Conservation (phyloP, 148 eudicot species). For the Persicaria maculosa region DNA sequence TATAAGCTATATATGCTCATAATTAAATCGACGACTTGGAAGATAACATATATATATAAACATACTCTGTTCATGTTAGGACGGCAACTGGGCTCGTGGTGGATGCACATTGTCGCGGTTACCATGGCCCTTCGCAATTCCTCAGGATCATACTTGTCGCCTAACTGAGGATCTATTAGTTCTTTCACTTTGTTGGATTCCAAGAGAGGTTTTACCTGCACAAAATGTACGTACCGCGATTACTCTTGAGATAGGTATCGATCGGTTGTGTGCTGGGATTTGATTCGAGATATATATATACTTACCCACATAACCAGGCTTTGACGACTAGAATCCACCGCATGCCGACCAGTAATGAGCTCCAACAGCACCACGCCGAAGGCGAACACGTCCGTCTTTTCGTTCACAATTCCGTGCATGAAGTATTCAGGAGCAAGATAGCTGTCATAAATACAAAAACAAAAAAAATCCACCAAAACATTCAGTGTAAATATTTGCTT, state of each 20-base stretch:
- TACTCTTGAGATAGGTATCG: background rate
- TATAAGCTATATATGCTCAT: background rate
- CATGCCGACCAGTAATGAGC: conserved; percentile 88
- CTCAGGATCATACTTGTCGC: conserved; percentile 32
- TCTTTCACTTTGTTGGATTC: conserved; percentile 51
- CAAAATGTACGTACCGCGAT: background rate
- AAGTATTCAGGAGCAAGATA: conserved; percentile 81
- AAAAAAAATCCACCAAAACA: background rate
- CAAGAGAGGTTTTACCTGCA: conserved; percentile 72
- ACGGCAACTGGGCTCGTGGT: conserved; percentile 59
- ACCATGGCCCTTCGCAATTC: conserved; percentile 60
- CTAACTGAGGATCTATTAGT: conserved; percentile 68
- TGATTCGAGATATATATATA: background rate
- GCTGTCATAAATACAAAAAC: background rate
- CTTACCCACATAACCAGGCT: conserved; percentile 97
- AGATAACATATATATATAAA: background rate
- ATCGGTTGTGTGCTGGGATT: background rate
- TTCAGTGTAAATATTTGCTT: background rate
- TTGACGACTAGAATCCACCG: conserved; percentile 66
- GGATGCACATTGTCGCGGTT: conserved; percentile 72
- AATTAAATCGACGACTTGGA: background rate
- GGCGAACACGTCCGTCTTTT: conserved; percentile 93
- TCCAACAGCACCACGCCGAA: conserved; percentile 81
- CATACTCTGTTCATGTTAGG: conserved; percentile 69
- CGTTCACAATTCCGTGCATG: conserved; percentile 87